Evolutionary conservation across 495 filamentous ascomycete genomes (phyloP).

Genomic region (Paragyromitra xinjiangensis): DNA sequence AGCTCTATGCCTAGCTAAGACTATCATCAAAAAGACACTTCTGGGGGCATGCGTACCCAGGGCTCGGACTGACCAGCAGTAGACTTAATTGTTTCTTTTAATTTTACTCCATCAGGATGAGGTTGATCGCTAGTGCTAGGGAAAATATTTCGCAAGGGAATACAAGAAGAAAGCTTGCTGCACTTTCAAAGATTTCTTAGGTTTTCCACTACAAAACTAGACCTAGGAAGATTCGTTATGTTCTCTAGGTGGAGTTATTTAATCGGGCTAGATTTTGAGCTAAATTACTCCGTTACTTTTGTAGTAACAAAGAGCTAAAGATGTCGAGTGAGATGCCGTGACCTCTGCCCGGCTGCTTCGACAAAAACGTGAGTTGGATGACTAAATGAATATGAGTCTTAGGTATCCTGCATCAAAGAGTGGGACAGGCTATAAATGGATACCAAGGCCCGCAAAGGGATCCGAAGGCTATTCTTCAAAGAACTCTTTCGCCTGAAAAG

Average conservation of each 20-base stretch:
- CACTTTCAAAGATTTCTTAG: too few species aligned
- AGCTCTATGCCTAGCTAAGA: too few species aligned
- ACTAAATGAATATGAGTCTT: background rate
- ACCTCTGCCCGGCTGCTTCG: background rate
- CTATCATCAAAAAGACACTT: too few species aligned
- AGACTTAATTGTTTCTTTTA: too few species aligned
- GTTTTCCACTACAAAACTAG: too few species aligned
- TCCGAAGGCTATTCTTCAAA: background rate
- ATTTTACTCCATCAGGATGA: too few species aligned
- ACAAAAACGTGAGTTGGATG: background rate
- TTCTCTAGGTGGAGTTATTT: background rate
- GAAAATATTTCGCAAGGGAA: too few species aligned
- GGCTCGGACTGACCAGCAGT: too few species aligned
- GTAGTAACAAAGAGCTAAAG: background rate
- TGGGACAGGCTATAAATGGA: background rate
- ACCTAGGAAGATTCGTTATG: too few species aligned
- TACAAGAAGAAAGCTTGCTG: too few species aligned
- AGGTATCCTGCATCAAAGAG: background rate
- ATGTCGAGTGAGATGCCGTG: background rate
- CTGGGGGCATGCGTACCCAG: too few species aligned
- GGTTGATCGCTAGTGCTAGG: too few species aligned
- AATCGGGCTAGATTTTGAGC: background rate
- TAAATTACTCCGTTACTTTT: background rate
- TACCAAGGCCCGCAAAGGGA: background rate
- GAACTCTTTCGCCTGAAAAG: background rate